Base-by-base conservation (phyloP, 257 asterid genomes). In the Solanum lycopersicoides region DNA sequence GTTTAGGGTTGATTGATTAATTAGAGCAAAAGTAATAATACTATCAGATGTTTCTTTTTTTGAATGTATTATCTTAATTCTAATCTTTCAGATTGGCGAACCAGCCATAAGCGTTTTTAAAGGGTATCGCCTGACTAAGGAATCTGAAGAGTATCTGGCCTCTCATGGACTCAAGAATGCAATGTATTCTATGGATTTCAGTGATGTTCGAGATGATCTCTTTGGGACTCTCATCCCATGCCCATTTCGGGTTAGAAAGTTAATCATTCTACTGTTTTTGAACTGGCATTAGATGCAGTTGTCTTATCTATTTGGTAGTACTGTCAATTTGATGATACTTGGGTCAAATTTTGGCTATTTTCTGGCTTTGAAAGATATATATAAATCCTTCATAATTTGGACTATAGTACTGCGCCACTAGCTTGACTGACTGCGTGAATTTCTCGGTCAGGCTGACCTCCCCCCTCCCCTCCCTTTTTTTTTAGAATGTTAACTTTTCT, bases 101-200 rank as follows among this genome's bases (percentile, higher is more conserved):
- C 92, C 95, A 72, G 83, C 94, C 23, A 68, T 97, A 79, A 92
- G 94, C 74, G 95, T 97, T 77, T 96, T 83, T 80, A 97, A 96
- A 93, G 99, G 99, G 72, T 92, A 95, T 87, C 91, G 93, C 83
- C 83, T 97, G 92, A 88, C 97, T 56, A 93, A 91, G 90, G 94
- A 94, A 85, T 94, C 98, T 74, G 99, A 95, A 94, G 95, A 90
- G 39, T 92, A 93, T 89, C 96, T 97, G 87, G 90, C 98, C 15
- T 91, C 96, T 71, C 95, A 89, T 73, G 99, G 99, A 80, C 97
- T 97, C 83, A 94, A 92, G 89, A 94, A 93, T 92, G 92, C 98
- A 23, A 93, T 95, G 68, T 95, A 96, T 88, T 92, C 96, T 80
- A 63, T 95, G 42, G 92, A 91, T 88, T 91, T 93, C 83, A 82